Conservation (phyloP, 208 protist genomes). For the Phytomonas francai region DNA sequence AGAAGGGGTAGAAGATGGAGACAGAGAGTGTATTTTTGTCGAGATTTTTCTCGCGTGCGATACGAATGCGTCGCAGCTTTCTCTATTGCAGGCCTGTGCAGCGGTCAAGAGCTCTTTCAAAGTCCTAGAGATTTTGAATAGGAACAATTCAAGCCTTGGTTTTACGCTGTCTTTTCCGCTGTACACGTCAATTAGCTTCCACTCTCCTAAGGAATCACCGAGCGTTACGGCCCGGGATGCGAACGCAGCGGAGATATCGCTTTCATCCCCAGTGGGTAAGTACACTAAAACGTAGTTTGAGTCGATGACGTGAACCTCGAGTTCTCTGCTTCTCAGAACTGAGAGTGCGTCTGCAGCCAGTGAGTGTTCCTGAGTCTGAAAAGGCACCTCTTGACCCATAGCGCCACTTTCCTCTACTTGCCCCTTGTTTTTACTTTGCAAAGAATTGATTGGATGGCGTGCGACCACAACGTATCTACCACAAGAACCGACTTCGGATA, state of each 20-base stretch:
- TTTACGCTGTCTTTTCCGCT: not conserved
- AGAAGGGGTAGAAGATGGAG: not conserved
- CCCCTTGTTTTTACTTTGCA: not conserved
- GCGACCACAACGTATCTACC: not conserved
- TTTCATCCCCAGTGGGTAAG: constrained; percentile 17
- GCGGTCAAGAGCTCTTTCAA: not conserved
- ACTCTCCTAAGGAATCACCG: not conserved
- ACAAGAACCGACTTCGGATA: not conserved
- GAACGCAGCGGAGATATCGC: not conserved
- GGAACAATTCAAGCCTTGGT: not conserved
- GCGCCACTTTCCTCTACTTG: not conserved
- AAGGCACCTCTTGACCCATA: not conserved
- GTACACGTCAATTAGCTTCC: constrained; percentile 6
- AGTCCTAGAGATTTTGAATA: not conserved
- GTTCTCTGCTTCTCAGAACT: not conserved
- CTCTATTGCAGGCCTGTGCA: not conserved
- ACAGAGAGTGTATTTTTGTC: not conserved
- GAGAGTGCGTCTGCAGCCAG: not conserved
- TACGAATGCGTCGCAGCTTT: not conserved
- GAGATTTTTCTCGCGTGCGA: not conserved
- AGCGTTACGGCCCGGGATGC: not conserved
- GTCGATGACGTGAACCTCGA: constrained; percentile 47
- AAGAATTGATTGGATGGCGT: not conserved
- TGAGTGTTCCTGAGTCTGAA: not conserved
- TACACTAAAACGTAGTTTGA: constrained; percentile 41